These are phyloP conservation scores for Terana coerulea DNA, from an alignment of 768 basidiomycete species.

Conservation along the genomic window DNA sequence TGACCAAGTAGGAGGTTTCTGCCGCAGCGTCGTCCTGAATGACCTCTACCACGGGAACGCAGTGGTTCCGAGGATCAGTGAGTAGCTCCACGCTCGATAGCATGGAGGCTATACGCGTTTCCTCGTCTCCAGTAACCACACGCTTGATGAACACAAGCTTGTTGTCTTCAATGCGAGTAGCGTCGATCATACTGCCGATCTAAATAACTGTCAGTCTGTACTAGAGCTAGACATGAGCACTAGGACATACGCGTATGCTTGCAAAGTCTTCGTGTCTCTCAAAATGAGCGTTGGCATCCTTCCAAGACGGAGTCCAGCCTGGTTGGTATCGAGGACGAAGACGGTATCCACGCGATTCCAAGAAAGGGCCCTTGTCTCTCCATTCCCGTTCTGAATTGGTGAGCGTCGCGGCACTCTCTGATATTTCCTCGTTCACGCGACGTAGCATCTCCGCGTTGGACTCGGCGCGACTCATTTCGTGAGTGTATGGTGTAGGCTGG, in stretches of 20 bases:
- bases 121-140: background rate
- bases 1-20: background rate
- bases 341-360: conserved; percentile 13
- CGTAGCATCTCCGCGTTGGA: too few species aligned
- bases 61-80: conserved; percentile 20
- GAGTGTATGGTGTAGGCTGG: too few species aligned
- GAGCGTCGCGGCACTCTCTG: too few species aligned
- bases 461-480: too few species aligned
- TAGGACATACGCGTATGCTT: background rate
- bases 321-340: conserved; percentile 26
- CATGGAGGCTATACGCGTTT: conserved; percentile 5
- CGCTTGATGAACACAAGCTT: conserved; percentile 18
- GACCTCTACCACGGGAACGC: conserved; percentile 19
- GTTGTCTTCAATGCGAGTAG: conserved; percentile 15
- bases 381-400: background rate
- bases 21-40: conserved; percentile 10
- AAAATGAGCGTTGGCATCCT: background rate
- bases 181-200: conserved; percentile 17
- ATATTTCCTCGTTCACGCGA: too few species aligned
- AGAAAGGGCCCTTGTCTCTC: background rate
- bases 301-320: conserved; percentile 29
- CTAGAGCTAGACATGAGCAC: background rate
- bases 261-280: conserved; percentile 10
- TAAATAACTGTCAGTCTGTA: background rate
- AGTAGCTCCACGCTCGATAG: conserved; percentile 9